Evolutionary conservation across 2,329 filamentous ascomycete genomes (phyloP).

Genomic region (Sclerotinia borealis): DNA sequence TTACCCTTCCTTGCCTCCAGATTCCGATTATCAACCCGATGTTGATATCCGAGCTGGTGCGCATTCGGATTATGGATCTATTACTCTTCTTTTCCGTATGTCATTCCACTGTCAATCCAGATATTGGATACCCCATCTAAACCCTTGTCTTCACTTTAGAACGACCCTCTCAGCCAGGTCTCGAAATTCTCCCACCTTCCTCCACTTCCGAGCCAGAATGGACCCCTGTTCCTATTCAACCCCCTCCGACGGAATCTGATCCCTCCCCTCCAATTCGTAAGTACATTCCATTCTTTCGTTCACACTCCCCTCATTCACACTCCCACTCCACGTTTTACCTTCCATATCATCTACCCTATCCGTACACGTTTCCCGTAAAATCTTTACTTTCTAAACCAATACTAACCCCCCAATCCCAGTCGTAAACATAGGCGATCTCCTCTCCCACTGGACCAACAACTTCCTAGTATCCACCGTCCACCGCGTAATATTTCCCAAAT

Average conservation of each 20-base stretch:
- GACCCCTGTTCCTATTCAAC: slow-evolving; percentile 63
- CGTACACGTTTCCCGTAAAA: too few species aligned
- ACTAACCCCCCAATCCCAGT: slow-evolving; percentile 56
- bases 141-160: slow-evolving; percentile 33
- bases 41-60: slow-evolving; percentile 79
- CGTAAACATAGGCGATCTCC: slow-evolving; percentile 64
- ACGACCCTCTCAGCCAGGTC: slow-evolving; percentile 72
- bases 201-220: slow-evolving; percentile 37
- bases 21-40: slow-evolving; percentile 40
- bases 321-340: neutral
- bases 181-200: slow-evolving; percentile 68
- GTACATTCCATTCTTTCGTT: neutral
- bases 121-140: neutral
- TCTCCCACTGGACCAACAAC: slow-evolving; percentile 87
- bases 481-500: slow-evolving; percentile 66
- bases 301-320: neutral
- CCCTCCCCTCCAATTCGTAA: slow-evolving; percentile 7
- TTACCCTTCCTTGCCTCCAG: slow-evolving; percentile 52
- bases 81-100: slow-evolving; percentile 67
- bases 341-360: too few species aligned
- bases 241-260: slow-evolving; percentile 52
- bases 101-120: neutral
- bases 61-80: slow-evolving; percentile 73
- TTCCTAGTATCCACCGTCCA: slow-evolving; percentile 84
- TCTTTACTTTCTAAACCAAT: too few species aligned